These are phyloP conservation scores for Linum trigynum DNA, from an alignment of 345 rosid genomes.

Conservation along the genomic window DNA sequence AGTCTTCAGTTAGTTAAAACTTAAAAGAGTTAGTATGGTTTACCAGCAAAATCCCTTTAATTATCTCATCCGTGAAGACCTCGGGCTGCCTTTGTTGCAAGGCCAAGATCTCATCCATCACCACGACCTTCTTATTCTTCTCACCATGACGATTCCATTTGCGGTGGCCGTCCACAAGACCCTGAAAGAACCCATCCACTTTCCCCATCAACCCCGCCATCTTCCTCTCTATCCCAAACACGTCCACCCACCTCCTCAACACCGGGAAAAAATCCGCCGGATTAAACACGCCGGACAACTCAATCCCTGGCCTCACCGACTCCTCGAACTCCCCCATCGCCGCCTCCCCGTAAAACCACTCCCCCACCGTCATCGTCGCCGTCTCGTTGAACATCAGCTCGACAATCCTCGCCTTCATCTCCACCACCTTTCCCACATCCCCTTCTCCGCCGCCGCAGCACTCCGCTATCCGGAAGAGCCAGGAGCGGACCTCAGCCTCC, in stretches of 20 bases:
- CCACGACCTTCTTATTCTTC: background rate
- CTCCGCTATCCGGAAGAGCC: slow-evolving; percentile 1
- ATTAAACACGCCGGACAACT: slow-evolving; percentile 3
- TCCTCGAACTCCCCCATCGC: slow-evolving; percentile 10
- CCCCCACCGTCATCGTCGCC: slow-evolving; percentile 16
- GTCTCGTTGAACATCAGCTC: slow-evolving; percentile 10
- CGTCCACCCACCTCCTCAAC: slow-evolving; percentile 19
- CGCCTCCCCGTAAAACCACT: slow-evolving; percentile 11
- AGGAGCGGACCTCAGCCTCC: slow-evolving; percentile 5
- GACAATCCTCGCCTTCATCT: slow-evolving; percentile 3
- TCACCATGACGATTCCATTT: background rate
- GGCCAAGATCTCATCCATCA: slow-evolving; percentile 24
- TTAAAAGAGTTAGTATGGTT: background rate
- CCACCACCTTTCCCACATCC: background rate
- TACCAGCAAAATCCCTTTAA: slow-evolving; percentile 29
- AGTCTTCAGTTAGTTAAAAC: too few relatives aligned
- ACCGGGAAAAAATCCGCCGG: slow-evolving; percentile 26
- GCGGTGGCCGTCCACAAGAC: slow-evolving; percentile 21
- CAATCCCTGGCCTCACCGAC: slow-evolving; percentile 5
- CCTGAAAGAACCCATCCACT: slow-evolving; percentile 24
- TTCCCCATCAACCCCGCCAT: slow-evolving; percentile 11
- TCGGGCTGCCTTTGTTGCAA: slow-evolving; percentile 28
- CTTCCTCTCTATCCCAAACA: slow-evolving; percentile 23
- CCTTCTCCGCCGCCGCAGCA: background rate
- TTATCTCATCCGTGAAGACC: slow-evolving; percentile 18